Conservation (phyloP, 352 stramenopile genomes). For the Pythium phragmitis region DNA sequence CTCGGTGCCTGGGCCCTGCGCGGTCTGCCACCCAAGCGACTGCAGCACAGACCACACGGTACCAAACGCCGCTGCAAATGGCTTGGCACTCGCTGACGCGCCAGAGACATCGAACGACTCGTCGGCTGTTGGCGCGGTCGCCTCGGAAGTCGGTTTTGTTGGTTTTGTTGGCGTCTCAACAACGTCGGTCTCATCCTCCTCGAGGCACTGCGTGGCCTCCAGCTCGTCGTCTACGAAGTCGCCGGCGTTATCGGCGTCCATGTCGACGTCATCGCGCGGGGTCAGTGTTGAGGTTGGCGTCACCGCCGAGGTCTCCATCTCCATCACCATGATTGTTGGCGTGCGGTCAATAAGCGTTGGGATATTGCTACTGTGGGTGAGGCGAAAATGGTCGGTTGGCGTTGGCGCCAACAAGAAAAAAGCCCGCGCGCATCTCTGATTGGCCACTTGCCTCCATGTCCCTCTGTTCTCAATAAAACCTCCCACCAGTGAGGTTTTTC, state of each 20-base stretch:
- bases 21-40: slow-evolving; percentile 60
- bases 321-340: slow-evolving; percentile 1
- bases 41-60: slow-evolving; percentile 49
- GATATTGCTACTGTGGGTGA: slow-evolving; percentile 1
- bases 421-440: slow-evolving; percentile 14
- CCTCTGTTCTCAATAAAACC: slow-evolving; percentile 8
- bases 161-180: background rate
- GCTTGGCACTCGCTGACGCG: slow-evolving; percentile 30
- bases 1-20: slow-evolving; percentile 49
- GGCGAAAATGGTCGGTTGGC: background rate
- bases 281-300: background rate
- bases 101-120: slow-evolving; percentile 18
- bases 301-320: slow-evolving; percentile 11
- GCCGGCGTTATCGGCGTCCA: slow-evolving; percentile 30
- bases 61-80: slow-evolving; percentile 50
- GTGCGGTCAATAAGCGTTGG: background rate
- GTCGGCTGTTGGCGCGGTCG: background rate
- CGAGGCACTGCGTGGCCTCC: slow-evolving; percentile 42
- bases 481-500: slow-evolving; percentile 1
- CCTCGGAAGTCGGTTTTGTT: background rate
- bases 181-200: slow-evolving; percentile 25
- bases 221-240: slow-evolving; percentile 34
- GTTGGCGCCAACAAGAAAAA: background rate
- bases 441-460: slow-evolving; percentile 8
- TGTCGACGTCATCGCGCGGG: background rate